These are phyloP conservation scores for Tolypocladium endophyticum DNA, from an alignment of 2,329 filamentous ascomycete genomes.

Conservation along the genomic window DNA sequence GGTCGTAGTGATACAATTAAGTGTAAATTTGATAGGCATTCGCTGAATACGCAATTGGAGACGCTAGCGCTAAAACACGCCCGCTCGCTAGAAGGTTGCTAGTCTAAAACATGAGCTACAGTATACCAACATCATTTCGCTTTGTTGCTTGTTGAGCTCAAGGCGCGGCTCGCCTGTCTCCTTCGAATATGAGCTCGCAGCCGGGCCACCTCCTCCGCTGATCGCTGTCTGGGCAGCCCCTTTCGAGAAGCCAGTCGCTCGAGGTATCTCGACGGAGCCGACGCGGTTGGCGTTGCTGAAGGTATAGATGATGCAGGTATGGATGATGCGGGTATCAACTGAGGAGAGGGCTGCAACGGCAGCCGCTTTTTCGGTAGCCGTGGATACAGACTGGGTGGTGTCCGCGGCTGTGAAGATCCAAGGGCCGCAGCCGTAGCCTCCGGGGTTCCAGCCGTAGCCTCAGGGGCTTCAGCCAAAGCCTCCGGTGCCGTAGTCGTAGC, in stretches of 20 bases:
- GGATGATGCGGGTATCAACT: conserved; percentile 7
- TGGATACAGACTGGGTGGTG: not conserved
- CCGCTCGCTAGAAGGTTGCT: not conserved
- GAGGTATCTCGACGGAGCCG: conserved; percentile 5
- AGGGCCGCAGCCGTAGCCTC: not conserved
- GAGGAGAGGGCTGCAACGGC: conserved; percentile 4
- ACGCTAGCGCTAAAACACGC: not conserved
- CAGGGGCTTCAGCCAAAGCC: not conserved
- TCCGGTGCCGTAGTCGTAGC: not conserved
- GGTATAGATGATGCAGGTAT: conserved; percentile 10
- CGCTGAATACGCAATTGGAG: not conserved
- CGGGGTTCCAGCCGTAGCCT: not conserved
- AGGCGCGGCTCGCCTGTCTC: conserved; percentile 4
- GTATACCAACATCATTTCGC: not conserved
- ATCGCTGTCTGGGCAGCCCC: conserved; percentile 3
- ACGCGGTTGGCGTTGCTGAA: conserved; percentile 6
- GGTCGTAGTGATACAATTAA: not conserved
- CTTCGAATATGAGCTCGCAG: conserved; percentile 17
- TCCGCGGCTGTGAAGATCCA: not conserved
- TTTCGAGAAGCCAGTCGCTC: not conserved
- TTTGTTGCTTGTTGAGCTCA: not conserved
- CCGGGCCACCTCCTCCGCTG: conserved; percentile 12
- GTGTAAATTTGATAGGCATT: not conserved
- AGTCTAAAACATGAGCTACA: not conserved
- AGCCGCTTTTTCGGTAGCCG: not conserved